A percentile compares a stretch with the other conserved stretches of the same genome.
Conservation (phyloP, 768 basidiomycete genomes). For the Collybiopsis luxurians region DNA sequence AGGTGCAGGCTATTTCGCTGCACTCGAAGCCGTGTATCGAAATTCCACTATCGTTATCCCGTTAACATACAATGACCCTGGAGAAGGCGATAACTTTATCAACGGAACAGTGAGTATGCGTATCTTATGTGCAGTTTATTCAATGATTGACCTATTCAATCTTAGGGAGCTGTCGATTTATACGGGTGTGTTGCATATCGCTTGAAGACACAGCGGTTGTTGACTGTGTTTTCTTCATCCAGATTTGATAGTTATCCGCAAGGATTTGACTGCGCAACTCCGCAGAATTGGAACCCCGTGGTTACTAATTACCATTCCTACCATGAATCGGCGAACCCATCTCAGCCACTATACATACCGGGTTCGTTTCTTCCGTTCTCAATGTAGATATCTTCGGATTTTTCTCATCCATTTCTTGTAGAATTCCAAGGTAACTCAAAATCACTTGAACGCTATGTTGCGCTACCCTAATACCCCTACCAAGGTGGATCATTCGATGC, state of each 20-base stretch:
- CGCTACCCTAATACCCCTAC: not conserved
- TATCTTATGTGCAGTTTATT: not conserved
- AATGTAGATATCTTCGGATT: not conserved
- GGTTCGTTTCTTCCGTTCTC: constrained; percentile 29
- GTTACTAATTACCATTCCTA: constrained; percentile 62
- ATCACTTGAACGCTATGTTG: constrained; percentile 7
- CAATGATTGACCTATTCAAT: not conserved
- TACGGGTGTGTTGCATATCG: constrained; percentile 53
- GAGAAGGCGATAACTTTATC: constrained; percentile 56
- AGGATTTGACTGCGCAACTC: constrained; percentile 78
- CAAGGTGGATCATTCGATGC: constrained; percentile 80
- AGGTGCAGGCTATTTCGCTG: constrained; percentile 54
- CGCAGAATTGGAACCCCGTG: constrained; percentile 63
- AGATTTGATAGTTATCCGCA: constrained; percentile 75
- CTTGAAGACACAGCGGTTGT: too few species aligned
- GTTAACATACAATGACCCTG: constrained; percentile 73
- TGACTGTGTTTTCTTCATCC: not conserved
- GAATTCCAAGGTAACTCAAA: constrained; percentile 68
- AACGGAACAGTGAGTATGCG: constrained; percentile 58
- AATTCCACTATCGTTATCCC: constrained; percentile 62
- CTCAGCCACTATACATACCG: constrained; percentile 71
- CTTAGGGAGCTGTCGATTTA: constrained; percentile 69
- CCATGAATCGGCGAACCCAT: constrained; percentile 47
- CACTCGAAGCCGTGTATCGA: constrained; percentile 56
- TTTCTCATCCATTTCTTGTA: not conserved